Percentiles rank a stretch among this genome's conserved stretches.
These are phyloP conservation scores for Carex scoparia DNA, from an alignment of 176 grass and related monocot genomes.

Conservation along the genomic window DNA sequence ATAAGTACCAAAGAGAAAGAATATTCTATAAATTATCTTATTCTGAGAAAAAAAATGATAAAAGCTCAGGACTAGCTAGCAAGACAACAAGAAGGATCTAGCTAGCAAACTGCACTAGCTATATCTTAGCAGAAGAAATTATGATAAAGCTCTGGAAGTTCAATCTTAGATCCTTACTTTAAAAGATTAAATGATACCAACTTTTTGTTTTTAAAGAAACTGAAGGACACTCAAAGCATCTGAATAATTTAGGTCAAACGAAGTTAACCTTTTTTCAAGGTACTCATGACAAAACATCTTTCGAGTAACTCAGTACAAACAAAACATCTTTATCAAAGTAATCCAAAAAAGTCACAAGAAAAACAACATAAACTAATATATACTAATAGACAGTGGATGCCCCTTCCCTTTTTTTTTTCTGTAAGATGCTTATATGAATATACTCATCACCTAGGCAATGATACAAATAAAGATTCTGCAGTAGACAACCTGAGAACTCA, in stretches of 20 bases:
- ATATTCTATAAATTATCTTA: neutral
- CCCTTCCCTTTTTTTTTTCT: neutral
- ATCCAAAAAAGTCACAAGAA: conserved; percentile 3
- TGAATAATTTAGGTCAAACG: conserved; percentile 12
- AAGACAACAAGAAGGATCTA: neutral
- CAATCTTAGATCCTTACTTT: conserved; percentile 6
- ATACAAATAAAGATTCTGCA: conserved; percentile 19
- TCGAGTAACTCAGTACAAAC: conserved; percentile 8
- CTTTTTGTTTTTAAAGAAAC: neutral
- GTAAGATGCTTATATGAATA: neutral
- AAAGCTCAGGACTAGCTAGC: too few species aligned
- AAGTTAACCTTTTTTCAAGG: conserved; percentile 5
- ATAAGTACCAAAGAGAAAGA: neutral
- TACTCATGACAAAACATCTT: conserved; percentile 21
- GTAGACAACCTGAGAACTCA: conserved; percentile 41
- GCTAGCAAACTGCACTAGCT: neutral
- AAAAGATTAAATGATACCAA: neutral
- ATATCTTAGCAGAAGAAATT: neutral
- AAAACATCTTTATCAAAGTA: conserved; percentile 19
- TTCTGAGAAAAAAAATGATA: neutral
- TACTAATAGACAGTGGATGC: conserved; percentile 12
- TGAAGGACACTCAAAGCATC: neutral
- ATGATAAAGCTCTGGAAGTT: neutral
- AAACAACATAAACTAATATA: conserved; percentile 22
- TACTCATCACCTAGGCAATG: neutral